Evolutionary conservation across 768 basidiomycete species (phyloP).

Genomic region (Antrodiella citrinella): DNA sequence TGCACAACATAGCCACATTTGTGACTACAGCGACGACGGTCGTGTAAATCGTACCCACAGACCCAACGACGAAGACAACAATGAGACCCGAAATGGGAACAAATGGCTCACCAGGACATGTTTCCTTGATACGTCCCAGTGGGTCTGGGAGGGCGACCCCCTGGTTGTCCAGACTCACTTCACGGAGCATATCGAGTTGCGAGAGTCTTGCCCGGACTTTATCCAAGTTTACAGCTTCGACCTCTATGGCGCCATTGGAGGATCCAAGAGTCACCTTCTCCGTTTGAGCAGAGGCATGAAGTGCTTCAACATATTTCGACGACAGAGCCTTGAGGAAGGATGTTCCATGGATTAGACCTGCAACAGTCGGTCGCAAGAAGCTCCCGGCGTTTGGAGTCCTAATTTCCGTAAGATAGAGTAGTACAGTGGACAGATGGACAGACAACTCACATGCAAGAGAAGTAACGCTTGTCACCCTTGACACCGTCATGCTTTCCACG

Average conservation of each 20-base stretch:
- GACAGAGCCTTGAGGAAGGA: conserved; percentile 71
- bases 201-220: conserved; percentile 68
- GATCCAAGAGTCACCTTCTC: conserved; percentile 73
- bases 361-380: conserved; percentile 67
- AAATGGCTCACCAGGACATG: conserved; percentile 73
- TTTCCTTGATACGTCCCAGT: conserved; percentile 41
- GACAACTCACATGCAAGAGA: conserved; percentile 58
- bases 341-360: conserved; percentile 45
- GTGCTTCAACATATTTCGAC: conserved; percentile 68
- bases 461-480: conserved; percentile 74
- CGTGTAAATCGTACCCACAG: too few species aligned
- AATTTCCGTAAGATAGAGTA: conserved; percentile 5
- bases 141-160: conserved; percentile 45
- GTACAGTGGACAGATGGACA: conserved; percentile 1
- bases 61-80: too few species aligned
- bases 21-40: too few species aligned
- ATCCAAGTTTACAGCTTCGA: conserved; percentile 79
- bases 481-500: conserved; percentile 86
- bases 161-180: conserved; percentile 73
- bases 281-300: conserved; percentile 40
- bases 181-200: conserved; percentile 56
- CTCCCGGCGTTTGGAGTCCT: conserved; percentile 64
- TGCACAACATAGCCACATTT: too few species aligned
- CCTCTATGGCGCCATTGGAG: conserved; percentile 73
- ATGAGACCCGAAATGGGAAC: too few species aligned